A percentile compares a stretch with the other conserved stretches of the same genome.
Evolutionary conservation across 306 rosid genomes (phyloP).

Genomic region (Trichosanthes truncata): DNA sequence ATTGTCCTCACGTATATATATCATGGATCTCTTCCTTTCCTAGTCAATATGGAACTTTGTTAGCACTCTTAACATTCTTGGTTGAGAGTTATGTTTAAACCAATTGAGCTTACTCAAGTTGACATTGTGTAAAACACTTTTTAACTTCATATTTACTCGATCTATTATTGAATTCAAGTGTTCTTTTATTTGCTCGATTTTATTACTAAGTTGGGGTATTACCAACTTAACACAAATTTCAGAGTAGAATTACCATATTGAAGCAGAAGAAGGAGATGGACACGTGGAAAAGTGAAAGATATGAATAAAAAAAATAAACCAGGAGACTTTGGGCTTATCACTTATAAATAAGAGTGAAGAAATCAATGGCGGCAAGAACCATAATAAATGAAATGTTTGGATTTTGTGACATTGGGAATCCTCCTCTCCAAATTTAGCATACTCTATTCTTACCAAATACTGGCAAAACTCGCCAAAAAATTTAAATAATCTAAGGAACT

Average conservation of each 20-base stretch:
- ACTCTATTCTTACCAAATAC: background rate
- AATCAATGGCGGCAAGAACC: background rate
- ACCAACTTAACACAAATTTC: background rate
- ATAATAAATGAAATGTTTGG: background rate
- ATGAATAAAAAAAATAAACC: background rate
- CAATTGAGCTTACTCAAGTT: too few species aligned
- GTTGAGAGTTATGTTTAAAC: too few species aligned
- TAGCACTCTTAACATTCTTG: too few species aligned
- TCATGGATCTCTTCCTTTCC: too few species aligned
- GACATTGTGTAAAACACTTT: too few species aligned
- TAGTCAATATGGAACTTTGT: too few species aligned
- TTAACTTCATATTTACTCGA: too few species aligned
- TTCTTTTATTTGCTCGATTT: too few species aligned
- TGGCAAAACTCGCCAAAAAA: background rate
- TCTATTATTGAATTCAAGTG: too few species aligned
- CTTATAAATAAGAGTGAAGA: background rate
- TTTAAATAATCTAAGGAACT: background rate
- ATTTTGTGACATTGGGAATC: constrained; percentile 8
- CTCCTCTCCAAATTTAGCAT: background rate
- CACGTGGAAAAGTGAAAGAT: background rate
- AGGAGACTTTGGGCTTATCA: background rate
- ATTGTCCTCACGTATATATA: too few species aligned
- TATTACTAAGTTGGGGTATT: background rate
- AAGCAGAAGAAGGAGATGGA: background rate
- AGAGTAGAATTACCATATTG: background rate